Evolutionary conservation across 2,329 filamentous ascomycete species (phyloP), one percentile per base, ranked within the genome.

Genomic region (Pestalotiopsis sp.): DNA sequence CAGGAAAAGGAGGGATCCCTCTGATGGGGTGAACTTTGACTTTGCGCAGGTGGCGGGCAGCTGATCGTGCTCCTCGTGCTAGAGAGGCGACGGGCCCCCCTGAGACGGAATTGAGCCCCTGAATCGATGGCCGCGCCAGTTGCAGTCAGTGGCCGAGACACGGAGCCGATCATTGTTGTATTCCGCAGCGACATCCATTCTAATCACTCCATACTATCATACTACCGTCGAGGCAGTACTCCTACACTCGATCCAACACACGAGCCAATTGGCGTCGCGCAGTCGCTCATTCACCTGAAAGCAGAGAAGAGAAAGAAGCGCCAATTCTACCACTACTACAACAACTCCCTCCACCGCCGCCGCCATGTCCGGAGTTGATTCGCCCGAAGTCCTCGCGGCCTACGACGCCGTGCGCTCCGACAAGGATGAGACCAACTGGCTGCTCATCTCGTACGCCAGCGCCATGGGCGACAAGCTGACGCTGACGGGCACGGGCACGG

Each of bases 351-450:
- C 9, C 24, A 17, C 6, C 30, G 13, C 35, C 58, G 35, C 40
- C 70, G 71, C 55, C 40, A 89, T 89, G 87, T 89, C 86, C 70
- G 85, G 85, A 73, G 79, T 84, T 76, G 81, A 88, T 75, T 77
- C 83, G 67, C 83, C 88, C 76, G 89, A 90, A 58, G 86, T 92
- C 74, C 81, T 84, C 66, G 82, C 85, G 65, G 90, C 89, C 71
- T 92, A 91, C 83, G 87, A 91, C 35, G 86, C 87, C 69, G 89
- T 92, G 67, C 89, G 89, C 69, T 87, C 84, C 72, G 89, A 92
- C 84, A 91, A 90, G 78, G 85, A 90, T 69, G 79, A 82, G 67
- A 87, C 84, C 70, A 91, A 89, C 80, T 92, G 89, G 89, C 84
- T 92, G 24, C 83, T 92, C 67, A 83, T 92, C 72, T 89, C 88